phyloP scores from a whole-genome alignment of 257 asterid genomes.

The Przewalskia tangutica region DNA sequence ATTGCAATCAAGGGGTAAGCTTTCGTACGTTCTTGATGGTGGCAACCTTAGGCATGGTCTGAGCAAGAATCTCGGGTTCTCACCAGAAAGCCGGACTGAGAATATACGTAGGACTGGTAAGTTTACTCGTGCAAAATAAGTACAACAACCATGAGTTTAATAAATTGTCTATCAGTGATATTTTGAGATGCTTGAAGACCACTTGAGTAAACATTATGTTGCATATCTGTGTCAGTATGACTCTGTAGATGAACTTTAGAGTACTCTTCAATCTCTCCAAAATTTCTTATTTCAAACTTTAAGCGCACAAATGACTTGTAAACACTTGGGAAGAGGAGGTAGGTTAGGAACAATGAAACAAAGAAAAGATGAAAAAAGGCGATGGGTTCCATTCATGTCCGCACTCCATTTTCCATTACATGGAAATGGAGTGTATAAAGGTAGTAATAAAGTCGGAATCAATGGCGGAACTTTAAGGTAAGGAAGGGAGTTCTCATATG shows the following conservation, averaged over 20 bases:
- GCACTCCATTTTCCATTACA: neutral
- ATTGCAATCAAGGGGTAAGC: slow-evolving; percentile 73
- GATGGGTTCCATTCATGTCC: neutral
- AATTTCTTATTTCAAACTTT: neutral
- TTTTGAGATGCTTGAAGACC: neutral
- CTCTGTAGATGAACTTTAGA: neutral
- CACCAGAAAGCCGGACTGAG: slow-evolving; percentile 82
- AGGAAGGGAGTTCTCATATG: neutral
- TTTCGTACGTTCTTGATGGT: slow-evolving; percentile 89
- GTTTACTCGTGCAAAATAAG: slow-evolving; percentile 11
- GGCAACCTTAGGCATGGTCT: slow-evolving; percentile 95
- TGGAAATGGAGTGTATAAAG: neutral
- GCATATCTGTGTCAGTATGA: neutral
- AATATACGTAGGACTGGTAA: slow-evolving; percentile 90
- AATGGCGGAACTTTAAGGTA: neutral
- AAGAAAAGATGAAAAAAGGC: neutral
- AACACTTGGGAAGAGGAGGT: neutral
- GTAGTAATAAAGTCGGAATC: too few species aligned
- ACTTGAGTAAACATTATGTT: neutral
- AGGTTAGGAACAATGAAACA: neutral
- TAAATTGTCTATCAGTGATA: neutral
- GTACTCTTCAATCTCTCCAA: neutral
- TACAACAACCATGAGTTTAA: neutral
- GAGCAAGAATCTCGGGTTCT: slow-evolving; percentile 77
- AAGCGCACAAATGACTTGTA: neutral